A percentile compares a stretch with the other conserved stretches of the same genome.
Conservation (phyloP, 2,329 filamentous ascomycete genomes). For the Colletotrichum lini region DNA sequence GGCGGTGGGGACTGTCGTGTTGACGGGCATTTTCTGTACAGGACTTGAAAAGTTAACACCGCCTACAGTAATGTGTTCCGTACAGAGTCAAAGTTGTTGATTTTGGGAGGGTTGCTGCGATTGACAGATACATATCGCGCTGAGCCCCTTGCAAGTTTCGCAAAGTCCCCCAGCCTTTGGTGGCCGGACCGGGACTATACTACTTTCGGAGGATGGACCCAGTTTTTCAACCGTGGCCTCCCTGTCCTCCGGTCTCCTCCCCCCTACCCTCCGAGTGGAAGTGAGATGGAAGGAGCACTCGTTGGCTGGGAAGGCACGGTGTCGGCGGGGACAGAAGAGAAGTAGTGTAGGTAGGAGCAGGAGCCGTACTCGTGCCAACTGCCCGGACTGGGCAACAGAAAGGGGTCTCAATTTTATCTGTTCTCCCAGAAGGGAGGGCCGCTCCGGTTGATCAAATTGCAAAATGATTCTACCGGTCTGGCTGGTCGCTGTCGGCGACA, state of each 20-base stretch:
- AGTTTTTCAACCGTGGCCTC: conserved; percentile 4
- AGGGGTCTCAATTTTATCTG: background rate
- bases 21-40: too few relatives aligned
- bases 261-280: background rate
- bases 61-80: too few relatives aligned
- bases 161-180: conserved; percentile 32
- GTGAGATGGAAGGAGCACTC: conserved; percentile 6
- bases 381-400: background rate
- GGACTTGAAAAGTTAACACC: too few relatives aligned
- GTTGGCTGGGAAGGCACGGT: conserved; percentile 1
- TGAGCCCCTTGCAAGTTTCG: conserved; percentile 33
- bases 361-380: background rate
- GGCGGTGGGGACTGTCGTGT: background rate
- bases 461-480: conserved; percentile 2
- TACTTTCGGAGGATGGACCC: background rate
- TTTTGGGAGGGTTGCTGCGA: conserved; percentile 21
- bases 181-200: conserved; percentile 20
- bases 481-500: background rate
- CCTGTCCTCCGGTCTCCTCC: conserved; percentile 15
- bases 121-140: conserved; percentile 30
- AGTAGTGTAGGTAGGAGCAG: background rate
- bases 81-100: background rate
- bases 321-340: background rate
- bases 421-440: conserved; percentile 9
- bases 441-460: conserved; percentile 19